Conservation (phyloP, 2,329 filamentous ascomycete species). For the Alternaria sp. region DNA sequence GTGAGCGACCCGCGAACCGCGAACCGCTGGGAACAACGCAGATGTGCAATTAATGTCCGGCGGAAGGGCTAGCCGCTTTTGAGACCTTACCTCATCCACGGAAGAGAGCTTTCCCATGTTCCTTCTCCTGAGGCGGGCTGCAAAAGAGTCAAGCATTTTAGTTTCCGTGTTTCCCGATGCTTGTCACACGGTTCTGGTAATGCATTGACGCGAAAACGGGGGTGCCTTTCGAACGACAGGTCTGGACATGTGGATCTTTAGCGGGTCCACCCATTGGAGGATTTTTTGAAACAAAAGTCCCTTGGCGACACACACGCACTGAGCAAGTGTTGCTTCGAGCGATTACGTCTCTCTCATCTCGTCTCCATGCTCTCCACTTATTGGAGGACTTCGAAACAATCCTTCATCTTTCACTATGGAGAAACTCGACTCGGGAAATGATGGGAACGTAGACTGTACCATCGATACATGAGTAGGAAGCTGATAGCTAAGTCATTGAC, state of each 20-base stretch:
- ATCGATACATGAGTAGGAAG: not conserved
- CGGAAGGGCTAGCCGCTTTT: not conserved
- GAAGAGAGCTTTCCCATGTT: not conserved
- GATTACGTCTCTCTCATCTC: not conserved
- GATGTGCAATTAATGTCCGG: not conserved
- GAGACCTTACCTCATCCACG: not conserved
- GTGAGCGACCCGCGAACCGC: too few relatives aligned
- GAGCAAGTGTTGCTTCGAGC: not conserved
- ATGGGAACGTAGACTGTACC: not conserved
- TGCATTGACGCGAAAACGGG: not conserved
- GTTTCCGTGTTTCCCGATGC: conserved; percentile 2
- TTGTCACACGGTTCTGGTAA: conserved; percentile 1
- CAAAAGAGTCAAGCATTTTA: not conserved
- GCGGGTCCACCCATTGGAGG: conserved; percentile 1
- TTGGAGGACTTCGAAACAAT: conserved; percentile 15
- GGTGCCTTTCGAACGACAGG: not conserved
- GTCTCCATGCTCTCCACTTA: not conserved
- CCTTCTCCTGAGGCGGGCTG: not conserved
- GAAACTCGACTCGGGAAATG: conserved; percentile 6
- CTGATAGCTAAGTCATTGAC: not conserved
- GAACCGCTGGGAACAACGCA: not conserved
- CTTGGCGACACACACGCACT: not conserved
- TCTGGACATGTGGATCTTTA: not conserved
- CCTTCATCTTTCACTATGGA: conserved; percentile 22
- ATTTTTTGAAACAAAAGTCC: not conserved